These are phyloP conservation scores for Trichoderma reesei DNA, from an alignment of 495 filamentous ascomycete genomes.

Conservation along the genomic window DNA sequence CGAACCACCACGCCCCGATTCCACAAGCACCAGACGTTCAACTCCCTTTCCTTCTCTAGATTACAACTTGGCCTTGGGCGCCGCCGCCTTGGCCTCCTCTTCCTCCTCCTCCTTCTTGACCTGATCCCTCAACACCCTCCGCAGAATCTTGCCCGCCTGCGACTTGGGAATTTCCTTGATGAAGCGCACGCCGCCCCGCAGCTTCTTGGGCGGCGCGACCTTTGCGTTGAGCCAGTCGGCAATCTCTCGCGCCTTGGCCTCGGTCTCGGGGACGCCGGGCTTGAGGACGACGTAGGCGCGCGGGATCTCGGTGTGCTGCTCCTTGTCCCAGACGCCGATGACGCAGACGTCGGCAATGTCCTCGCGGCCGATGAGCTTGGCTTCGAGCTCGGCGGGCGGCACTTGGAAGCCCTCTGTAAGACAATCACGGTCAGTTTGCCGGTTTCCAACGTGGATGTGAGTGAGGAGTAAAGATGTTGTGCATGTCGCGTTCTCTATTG, in stretches of 20 bases:
- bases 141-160: slow-evolving; percentile 77
- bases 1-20: not conserved
- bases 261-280: slow-evolving; percentile 35
- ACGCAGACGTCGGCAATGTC: slow-evolving; percentile 79
- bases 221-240: slow-evolving; percentile 47
- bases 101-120: slow-evolving; percentile 29
- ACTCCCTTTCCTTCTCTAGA: slow-evolving; percentile 12
- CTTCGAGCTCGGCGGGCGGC: slow-evolving; percentile 79
- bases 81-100: slow-evolving; percentile 25
- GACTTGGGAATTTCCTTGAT: slow-evolving; percentile 80
- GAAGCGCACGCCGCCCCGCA: slow-evolving; percentile 76
- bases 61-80: slow-evolving; percentile 25
- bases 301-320: slow-evolving; percentile 70
- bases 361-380: slow-evolving; percentile 58
- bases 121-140: slow-evolving; percentile 48
- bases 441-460: too few relatives aligned
- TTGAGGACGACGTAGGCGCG: slow-evolving; percentile 69
- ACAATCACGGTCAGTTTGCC: too few relatives aligned
- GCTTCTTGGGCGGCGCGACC: slow-evolving; percentile 53
- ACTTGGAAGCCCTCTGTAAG: slow-evolving; percentile 68
- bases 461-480: not conserved
- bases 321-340: slow-evolving; percentile 62
- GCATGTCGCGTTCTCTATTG: too few relatives aligned
- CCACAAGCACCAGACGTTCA: not conserved
- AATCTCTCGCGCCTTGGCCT: slow-evolving; percentile 52